phyloP scores from a whole-genome alignment of 441 rosid species.

The Euphorbia celastroides region DNA sequence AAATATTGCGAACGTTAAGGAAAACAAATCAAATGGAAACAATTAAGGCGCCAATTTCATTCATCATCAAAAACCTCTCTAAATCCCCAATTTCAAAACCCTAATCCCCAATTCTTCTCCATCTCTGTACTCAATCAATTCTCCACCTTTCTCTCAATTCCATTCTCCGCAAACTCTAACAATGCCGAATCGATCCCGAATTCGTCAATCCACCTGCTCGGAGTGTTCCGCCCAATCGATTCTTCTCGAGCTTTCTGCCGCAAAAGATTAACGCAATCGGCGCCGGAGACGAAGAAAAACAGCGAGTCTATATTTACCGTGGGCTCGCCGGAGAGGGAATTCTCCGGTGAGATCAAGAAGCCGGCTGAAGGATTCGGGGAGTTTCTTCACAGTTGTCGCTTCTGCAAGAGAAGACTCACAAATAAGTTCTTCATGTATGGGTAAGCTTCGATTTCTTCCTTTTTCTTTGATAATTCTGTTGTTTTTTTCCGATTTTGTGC shows the following conservation, averaged over 20 bases:
- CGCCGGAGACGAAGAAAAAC: background rate
- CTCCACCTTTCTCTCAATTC: too few relatives aligned
- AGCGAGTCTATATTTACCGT: background rate
- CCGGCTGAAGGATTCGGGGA: background rate
- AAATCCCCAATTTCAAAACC: background rate
- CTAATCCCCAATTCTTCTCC: background rate
- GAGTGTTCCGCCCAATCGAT: background rate
- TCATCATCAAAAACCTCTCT: too few relatives aligned
- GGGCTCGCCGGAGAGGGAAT: background rate
- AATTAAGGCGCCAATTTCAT: background rate
- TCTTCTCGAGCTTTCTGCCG: background rate
- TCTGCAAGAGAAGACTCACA: background rate
- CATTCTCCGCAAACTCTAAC: too few relatives aligned
- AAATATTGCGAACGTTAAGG: too few relatives aligned
- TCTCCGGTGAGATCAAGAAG: background rate
- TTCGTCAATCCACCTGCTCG: background rate
- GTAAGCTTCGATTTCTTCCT: background rate
- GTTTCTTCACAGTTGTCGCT: background rate
- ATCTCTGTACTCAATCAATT: too few relatives aligned
- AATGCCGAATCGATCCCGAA: background rate
- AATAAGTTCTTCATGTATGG: background rate
- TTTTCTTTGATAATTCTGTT: too few relatives aligned
- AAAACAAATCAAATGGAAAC: too few relatives aligned
- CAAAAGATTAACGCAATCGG: background rate
- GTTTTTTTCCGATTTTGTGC: background rate